A percentile compares a stretch with the other conserved stretches of the same genome.
These are phyloP conservation scores for Nemophila menziesii DNA, from an alignment of 257 asterid genomes.

Conservation along the genomic window DNA sequence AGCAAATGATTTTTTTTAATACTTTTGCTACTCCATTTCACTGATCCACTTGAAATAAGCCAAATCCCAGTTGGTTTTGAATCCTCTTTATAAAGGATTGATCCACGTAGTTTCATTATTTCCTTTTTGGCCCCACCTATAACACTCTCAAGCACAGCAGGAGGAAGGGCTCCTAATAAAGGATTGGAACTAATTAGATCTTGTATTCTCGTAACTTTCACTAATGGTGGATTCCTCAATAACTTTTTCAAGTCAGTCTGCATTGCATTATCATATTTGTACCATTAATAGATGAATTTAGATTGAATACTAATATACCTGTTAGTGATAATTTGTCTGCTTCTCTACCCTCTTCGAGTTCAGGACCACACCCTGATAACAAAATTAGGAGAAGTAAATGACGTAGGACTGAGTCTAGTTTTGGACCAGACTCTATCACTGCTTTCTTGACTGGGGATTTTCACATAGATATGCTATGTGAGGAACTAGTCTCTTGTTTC, in stretches of 20 bases:
- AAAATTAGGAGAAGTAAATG: too few species aligned
- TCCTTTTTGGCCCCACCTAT: slow-evolving; percentile 66
- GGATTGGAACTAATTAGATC: slow-evolving; percentile 68
- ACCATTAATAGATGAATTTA: slow-evolving; percentile 6
- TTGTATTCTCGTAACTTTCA: slow-evolving; percentile 51
- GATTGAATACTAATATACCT: slow-evolving; percentile 14
- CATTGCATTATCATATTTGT: slow-evolving; percentile 7
- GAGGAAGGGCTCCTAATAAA: slow-evolving; percentile 78
- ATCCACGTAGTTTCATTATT: slow-evolving; percentile 54
- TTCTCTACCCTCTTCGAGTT: too few species aligned
- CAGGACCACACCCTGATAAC: too few species aligned
- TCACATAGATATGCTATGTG: too few species aligned
- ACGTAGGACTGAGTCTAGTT: too few species aligned
- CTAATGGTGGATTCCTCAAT: slow-evolving; percentile 71
- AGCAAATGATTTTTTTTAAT: slow-evolving; percentile 29
- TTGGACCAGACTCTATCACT: too few species aligned
- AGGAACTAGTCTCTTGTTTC: too few species aligned
- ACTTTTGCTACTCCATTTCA: slow-evolving; percentile 48
- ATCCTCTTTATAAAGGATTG: slow-evolving; percentile 73
- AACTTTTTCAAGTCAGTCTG: slow-evolving; percentile 88
- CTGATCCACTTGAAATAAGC: slow-evolving; percentile 83
- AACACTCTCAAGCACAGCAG: slow-evolving; percentile 41
- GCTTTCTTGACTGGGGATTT: too few species aligned
- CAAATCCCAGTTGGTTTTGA: slow-evolving; percentile 62
- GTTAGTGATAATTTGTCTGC: too few species aligned